Conservation (phyloP, 225 moss, liverwort and hornwort genomes). For the Ulota crispa region DNA sequence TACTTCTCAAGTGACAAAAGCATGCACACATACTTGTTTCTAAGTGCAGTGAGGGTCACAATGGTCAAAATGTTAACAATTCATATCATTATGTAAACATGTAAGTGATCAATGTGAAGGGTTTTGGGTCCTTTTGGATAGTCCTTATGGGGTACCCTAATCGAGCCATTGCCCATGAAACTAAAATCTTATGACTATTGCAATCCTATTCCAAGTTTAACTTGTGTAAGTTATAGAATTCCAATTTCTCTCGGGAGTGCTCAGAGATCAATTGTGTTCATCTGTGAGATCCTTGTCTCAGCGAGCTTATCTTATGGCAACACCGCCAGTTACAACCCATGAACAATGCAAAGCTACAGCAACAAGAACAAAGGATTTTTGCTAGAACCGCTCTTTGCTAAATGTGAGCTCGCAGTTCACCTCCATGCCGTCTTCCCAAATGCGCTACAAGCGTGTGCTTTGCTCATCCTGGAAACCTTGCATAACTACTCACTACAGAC, state of each 20-base stretch:
- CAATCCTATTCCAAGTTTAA: neutral
- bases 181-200: too few relatives aligned
- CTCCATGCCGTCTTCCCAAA: conserved; percentile 64
- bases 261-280: neutral
- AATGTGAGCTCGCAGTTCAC: conserved; percentile 50
- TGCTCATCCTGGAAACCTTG: conserved; percentile 27
- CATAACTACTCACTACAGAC: neutral
- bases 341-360: neutral
- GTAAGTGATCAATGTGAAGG: too few relatives aligned
- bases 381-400: conserved; percentile 49
- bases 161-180: too few relatives aligned
- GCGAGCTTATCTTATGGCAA: neutral
- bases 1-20: too few relatives aligned
- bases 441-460: conserved; percentile 49
- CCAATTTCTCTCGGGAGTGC: neutral
- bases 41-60: too few relatives aligned
- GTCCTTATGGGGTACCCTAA: too few relatives aligned
- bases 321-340: neutral
- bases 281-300: neutral
- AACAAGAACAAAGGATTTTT: conserved; percentile 23
- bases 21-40: too few relatives aligned
- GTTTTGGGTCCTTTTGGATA: too few relatives aligned
- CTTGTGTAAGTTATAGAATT: too few relatives aligned
- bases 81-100: too few relatives aligned
- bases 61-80: too few relatives aligned